Percentiles rank a stretch among this genome's conserved stretches.
phyloP scores from a whole-genome alignment of 331 rosid species.

The Malus hybrid region DNA sequence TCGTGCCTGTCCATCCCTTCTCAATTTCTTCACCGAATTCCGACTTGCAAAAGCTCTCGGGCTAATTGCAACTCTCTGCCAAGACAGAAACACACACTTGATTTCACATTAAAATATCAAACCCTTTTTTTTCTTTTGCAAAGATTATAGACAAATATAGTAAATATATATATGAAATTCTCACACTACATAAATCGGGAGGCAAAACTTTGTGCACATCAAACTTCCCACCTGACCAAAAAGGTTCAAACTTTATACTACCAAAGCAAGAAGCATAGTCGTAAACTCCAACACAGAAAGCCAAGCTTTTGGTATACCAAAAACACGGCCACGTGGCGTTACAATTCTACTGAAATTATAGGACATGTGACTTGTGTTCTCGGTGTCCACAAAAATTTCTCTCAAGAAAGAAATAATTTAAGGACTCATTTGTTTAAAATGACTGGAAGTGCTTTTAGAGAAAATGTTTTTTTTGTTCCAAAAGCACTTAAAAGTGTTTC shows the following conservation, averaged over 20 bases:
- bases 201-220: slow-evolving; percentile 19
- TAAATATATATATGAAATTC: slow-evolving; percentile 2
- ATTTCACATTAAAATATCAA: neutral
- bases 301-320: neutral
- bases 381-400: neutral
- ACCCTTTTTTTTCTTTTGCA: too few relatives aligned
- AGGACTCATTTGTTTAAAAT: too few relatives aligned
- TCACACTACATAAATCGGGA: slow-evolving; percentile 19
- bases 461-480: too few relatives aligned
- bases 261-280: neutral
- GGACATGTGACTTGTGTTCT: neutral
- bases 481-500: too few relatives aligned
- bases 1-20: slow-evolving; percentile 17
- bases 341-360: too few relatives aligned
- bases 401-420: neutral
- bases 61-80: slow-evolving; percentile 31
- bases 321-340: neutral
- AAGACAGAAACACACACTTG: slow-evolving; percentile 2
- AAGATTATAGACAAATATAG: too few relatives aligned
- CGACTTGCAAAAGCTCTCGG: slow-evolving; percentile 46
- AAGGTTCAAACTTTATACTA: neutral
- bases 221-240: slow-evolving; percentile 19
- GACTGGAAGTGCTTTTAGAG: too few relatives aligned
- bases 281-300: neutral
- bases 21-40: slow-evolving; percentile 48